phyloP scores from a whole-genome alignment of 2,329 filamentous ascomycete species.

The Fusarium sp. region DNA sequence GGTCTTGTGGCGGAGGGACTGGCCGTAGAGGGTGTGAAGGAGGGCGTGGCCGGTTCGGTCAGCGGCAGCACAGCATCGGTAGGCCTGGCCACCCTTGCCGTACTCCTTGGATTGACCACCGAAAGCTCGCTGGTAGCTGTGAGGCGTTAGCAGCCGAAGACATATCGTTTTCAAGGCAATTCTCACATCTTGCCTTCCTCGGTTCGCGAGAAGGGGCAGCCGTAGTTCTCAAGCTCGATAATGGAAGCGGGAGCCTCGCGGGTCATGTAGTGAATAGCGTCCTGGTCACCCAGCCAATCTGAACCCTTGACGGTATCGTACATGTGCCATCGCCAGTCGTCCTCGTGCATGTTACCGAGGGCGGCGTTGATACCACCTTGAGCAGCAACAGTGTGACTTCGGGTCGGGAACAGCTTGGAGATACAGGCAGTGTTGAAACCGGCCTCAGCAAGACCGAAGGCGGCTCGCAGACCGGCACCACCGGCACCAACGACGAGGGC shows the following conservation, averaged over 20 bases:
- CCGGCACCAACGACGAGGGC: conserved; percentile 92
- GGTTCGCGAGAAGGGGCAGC: conserved; percentile 95
- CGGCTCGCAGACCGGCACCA: conserved; percentile 83
- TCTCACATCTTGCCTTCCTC: conserved; percentile 93
- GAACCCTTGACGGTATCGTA: conserved; percentile 98
- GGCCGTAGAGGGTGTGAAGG: conserved; percentile 97
- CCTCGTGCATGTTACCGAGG: conserved; percentile 95
- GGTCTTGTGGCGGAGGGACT: conserved; percentile 96
- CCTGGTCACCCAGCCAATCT: conserved; percentile 97
- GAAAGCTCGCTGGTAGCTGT: conserved; percentile 94
- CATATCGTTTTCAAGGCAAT: not conserved
- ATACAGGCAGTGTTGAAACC: conserved; percentile 93
- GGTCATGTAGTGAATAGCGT: conserved; percentile 99
- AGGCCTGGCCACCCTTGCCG: conserved; percentile 97
- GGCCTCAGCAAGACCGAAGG: conserved; percentile 87
- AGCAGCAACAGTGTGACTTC: conserved; percentile 85
- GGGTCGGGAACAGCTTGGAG: conserved; percentile 86
- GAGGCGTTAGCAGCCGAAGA: conserved; percentile 25
- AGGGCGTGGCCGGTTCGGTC: conserved; percentile 98
- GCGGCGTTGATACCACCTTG: conserved; percentile 90
- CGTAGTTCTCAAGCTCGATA: conserved; percentile 96
- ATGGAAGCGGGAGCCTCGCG: conserved; percentile 91
- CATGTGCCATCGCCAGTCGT: conserved; percentile 99
- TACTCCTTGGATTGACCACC: conserved; percentile 96
- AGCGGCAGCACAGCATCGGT: conserved; percentile 95